Evolutionary conservation across 148 eudicot species (phyloP).

Genomic region (Camellia lanceoleosa): DNA sequence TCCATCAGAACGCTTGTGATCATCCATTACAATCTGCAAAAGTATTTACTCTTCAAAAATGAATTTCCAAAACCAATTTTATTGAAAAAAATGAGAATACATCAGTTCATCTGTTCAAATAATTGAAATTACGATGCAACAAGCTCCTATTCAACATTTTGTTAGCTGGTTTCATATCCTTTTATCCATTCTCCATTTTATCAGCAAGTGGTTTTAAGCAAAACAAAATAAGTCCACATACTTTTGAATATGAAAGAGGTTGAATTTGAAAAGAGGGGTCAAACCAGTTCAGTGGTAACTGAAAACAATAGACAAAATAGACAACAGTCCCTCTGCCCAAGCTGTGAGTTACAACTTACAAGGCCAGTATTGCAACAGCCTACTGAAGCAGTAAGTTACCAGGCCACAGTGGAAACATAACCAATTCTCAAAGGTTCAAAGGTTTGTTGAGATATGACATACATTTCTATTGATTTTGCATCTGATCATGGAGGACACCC

Average conservation of each 20-base stretch:
- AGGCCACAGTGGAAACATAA: not conserved
- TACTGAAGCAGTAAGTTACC: not conserved
- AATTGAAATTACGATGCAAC: not conserved
- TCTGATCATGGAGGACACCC: not conserved
- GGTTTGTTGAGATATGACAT: not conserved
- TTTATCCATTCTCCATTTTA: not conserved
- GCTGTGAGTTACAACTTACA: not conserved
- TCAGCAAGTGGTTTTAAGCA: not conserved
- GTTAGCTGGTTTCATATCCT: not conserved
- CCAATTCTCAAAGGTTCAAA: not conserved
- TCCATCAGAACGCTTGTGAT: constrained; percentile 91
- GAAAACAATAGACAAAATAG: not conserved
- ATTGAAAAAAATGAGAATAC: not conserved
- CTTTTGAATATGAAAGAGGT: not conserved
- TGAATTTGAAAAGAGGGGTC: not conserved
- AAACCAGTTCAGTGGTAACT: not conserved
- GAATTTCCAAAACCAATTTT: not conserved
- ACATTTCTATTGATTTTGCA: not conserved
- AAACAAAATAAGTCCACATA: not conserved
- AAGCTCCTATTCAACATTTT: not conserved
- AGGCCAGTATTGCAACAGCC: not conserved
- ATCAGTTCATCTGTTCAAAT: not conserved
- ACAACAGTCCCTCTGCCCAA: not conserved
- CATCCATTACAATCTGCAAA: constrained; percentile 99
- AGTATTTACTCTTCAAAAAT: not conserved